Evolutionary conservation across 1,139 yeast species (phyloP), one percentile per base, ranked within the genome.

Genomic region (Taphrina pruni): DNA sequence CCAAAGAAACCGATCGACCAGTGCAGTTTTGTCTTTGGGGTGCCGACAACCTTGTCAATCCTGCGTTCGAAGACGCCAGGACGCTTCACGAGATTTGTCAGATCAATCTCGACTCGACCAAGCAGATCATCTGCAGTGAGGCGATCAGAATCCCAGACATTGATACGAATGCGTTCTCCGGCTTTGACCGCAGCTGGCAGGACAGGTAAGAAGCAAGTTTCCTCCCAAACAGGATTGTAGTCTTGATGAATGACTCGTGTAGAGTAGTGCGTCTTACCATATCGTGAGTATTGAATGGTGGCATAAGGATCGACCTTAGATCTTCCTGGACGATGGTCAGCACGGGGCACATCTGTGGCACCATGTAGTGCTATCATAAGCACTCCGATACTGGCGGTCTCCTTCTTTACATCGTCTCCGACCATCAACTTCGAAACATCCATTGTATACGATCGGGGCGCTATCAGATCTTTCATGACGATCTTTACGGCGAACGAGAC

Each of bases 321-420:
- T 48, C 62, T 36, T 6, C 65, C 67, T 9, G 65, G 65, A 11
- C 69, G 50, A 39, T 57, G 65, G 38, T 69, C 71, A 9, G 67
- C 65, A 11, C 62, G 46, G 21, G 66, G 60, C n/a, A 69, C 46
- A 32, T 56, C 67, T 17, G 60, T 61, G 6, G 70, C 69, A 20
- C 58, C 58, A 55, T 69, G 65, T n/a, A 69, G 56, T 12, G 52
- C 36, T 21, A 69, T 56, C 55, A 60, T 52, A n/a, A 69, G 35
- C 12, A 69, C 55, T 8, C 71, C 71, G n/a, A 69, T 55, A 35
- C 65, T 60, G 21, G 60, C 66, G 12, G 69, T 66, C 36, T 69
- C 71, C 67, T 69, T 69, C 46, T 69, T 69, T 21, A 69, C 66
- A 54, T 60, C 69, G 38, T 69, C 71, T n/a, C 71, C 71, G 61